A percentile compares a stretch with the other conserved stretches of the same genome.
phyloP scores from a whole-genome alignment of 805 yeast genomes.

The Yarrowia porcina region DNA sequence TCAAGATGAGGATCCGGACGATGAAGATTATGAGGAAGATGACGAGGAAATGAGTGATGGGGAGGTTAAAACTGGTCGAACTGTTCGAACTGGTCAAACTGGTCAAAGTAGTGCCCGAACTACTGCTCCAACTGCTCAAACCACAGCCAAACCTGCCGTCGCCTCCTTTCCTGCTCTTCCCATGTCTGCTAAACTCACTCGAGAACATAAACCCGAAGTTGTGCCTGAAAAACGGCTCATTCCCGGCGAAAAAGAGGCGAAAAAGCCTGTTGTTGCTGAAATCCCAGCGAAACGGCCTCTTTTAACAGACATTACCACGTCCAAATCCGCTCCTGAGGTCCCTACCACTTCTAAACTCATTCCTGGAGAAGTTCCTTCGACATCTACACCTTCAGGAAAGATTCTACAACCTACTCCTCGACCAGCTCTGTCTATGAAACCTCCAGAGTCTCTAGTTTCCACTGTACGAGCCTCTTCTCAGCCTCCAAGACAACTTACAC shows the following conservation, averaged over 20 bases:
- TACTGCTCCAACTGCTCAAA: no score
- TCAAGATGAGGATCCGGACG: neutral
- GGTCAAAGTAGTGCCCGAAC: no score
- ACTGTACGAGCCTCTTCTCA: neutral
- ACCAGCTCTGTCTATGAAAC: neutral
- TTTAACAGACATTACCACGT: neutral
- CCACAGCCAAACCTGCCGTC: neutral
- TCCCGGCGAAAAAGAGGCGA: neutral
- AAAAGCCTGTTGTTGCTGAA: no score
- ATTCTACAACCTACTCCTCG: neutral
- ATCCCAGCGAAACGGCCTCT: neutral
- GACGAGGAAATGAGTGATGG: neutral
- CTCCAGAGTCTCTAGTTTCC: constrained; percentile 10
- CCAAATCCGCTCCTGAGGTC: neutral
- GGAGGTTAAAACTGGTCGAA: no score
- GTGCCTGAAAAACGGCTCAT: neutral
- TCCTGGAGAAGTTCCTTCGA: neutral
- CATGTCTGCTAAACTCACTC: neutral
- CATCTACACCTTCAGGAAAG: neutral
- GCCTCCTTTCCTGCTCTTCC: neutral
- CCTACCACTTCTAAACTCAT: neutral
- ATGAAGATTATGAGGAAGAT: neutral
- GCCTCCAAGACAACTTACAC: neutral
- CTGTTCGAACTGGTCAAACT: no score
- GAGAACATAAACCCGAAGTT: neutral